These are phyloP conservation scores for Fragaria vesca DNA, from an alignment of 306 rosid genomes.

Conservation along the genomic window DNA sequence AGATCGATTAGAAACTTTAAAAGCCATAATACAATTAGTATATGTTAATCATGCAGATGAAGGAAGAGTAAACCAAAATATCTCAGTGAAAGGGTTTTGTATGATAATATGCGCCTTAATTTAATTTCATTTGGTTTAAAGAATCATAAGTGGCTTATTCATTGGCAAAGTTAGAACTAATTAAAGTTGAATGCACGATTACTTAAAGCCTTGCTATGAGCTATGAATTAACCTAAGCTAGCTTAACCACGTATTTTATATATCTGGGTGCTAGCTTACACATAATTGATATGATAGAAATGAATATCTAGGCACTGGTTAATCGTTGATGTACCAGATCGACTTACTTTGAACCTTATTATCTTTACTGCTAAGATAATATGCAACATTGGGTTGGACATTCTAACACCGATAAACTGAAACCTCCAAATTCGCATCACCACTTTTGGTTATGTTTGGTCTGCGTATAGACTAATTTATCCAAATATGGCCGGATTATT, in stretches of 20 bases:
- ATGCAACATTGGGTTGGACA: neutral
- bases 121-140: neutral
- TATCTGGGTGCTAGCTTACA: neutral
- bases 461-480: neutral
- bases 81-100: neutral
- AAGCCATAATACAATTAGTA: neutral
- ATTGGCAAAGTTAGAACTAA: slow-evolving; percentile 5
- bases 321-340: neutral
- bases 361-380: neutral
- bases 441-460: slow-evolving; percentile 1
- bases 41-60: neutral
- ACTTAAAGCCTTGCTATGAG: neutral
- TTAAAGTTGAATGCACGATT: neutral
- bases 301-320: neutral
- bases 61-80: neutral
- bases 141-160: slow-evolving; percentile 2
- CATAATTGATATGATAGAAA: neutral
- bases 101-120: slow-evolving; percentile 2
- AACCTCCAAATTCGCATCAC: neutral
- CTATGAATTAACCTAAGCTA: neutral
- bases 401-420: neutral
- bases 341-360: neutral
- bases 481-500: neutral
- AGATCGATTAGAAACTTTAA: neutral
- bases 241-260: neutral